Conservation (phyloP, 1,284 basidiomycete genomes). For the Microstroma glucosiphilum region DNA sequence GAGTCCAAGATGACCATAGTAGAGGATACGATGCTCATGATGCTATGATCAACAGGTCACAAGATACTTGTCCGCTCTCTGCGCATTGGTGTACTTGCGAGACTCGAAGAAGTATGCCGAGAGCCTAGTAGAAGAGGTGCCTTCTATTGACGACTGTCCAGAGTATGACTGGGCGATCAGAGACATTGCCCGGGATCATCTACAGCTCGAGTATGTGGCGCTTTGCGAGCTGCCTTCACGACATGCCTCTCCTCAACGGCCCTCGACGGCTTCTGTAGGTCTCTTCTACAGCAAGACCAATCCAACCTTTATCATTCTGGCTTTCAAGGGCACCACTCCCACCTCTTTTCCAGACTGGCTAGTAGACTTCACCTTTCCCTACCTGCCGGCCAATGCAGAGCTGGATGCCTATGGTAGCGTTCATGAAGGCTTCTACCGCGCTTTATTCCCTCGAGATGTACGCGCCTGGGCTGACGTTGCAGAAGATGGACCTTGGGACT, state of each 20-base stretch:
- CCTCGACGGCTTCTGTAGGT: not conserved
- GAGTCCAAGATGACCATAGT: no score
- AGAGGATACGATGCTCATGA: no score
- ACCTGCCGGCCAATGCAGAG: not conserved
- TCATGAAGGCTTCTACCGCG: constrained; percentile 10
- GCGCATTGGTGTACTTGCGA: not conserved
- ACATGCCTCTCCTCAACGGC: not conserved
- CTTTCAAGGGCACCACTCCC: constrained; percentile 39
- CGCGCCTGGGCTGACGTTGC: not conserved
- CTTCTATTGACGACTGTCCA: not conserved
- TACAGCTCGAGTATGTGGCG: not conserved
- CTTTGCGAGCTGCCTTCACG: not conserved
- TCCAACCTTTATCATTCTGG: constrained; percentile 11
- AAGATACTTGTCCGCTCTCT: no score
- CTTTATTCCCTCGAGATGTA: constrained; percentile 5
- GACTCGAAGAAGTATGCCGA: not conserved
- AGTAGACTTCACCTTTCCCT: constrained; percentile 33
- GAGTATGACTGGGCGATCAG: not conserved
- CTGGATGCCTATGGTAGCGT: constrained; percentile 5
- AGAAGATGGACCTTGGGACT: no score
- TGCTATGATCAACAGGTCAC: no score
- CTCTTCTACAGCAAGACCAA: not conserved
- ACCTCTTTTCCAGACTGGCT: constrained; percentile 47
- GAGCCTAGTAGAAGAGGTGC: no score
- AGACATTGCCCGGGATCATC: not conserved